Conservation (phyloP, 2,329 filamentous ascomycete species). For the Claviceps capensis region DNA sequence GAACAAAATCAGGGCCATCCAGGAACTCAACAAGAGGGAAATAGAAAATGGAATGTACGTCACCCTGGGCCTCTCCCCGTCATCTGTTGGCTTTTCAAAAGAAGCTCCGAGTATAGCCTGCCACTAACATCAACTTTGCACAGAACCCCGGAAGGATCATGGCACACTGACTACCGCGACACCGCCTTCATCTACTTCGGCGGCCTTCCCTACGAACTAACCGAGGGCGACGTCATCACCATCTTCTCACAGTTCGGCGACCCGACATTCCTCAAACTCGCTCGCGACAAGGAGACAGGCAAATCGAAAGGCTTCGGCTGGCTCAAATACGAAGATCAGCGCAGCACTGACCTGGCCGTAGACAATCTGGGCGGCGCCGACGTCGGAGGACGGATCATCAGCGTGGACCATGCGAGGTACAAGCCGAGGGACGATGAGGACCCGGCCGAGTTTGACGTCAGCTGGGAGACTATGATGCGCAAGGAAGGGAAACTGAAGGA, state of each 20-base stretch:
- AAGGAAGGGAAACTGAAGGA: slow-evolving; percentile 32
- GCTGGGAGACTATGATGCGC: slow-evolving; percentile 45
- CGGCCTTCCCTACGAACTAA: slow-evolving; percentile 80
- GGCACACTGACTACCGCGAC: slow-evolving; percentile 95
- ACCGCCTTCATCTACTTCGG: slow-evolving; percentile 96
- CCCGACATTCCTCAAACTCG: slow-evolving; percentile 82
- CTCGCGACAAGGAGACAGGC: slow-evolving; percentile 89
- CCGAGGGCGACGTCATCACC: slow-evolving; percentile 88
- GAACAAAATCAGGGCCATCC: slow-evolving; percentile 89
- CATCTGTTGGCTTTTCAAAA: neutral
- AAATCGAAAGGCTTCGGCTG: slow-evolving; percentile 92
- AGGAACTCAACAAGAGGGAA: slow-evolving; percentile 86
- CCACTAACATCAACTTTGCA: slow-evolving; percentile 11
- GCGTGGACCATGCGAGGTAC: slow-evolving; percentile 88
- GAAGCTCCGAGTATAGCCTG: neutral
- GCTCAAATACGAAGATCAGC: slow-evolving; percentile 96
- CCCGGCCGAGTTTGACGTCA: slow-evolving; percentile 42
- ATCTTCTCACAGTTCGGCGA: slow-evolving; percentile 97
- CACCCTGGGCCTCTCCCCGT: neutral
- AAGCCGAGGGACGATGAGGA: slow-evolving; percentile 73
- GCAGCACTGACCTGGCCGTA: slow-evolving; percentile 88
- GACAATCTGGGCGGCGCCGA: slow-evolving; percentile 86
- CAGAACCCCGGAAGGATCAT: slow-evolving; percentile 75
- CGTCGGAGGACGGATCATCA: slow-evolving; percentile 64
- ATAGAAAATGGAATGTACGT: slow-evolving; percentile 72